These are phyloP conservation scores for Echinosphaeria canescens DNA, from an alignment of 2,329 filamentous ascomycete genomes.

Conservation along the genomic window DNA sequence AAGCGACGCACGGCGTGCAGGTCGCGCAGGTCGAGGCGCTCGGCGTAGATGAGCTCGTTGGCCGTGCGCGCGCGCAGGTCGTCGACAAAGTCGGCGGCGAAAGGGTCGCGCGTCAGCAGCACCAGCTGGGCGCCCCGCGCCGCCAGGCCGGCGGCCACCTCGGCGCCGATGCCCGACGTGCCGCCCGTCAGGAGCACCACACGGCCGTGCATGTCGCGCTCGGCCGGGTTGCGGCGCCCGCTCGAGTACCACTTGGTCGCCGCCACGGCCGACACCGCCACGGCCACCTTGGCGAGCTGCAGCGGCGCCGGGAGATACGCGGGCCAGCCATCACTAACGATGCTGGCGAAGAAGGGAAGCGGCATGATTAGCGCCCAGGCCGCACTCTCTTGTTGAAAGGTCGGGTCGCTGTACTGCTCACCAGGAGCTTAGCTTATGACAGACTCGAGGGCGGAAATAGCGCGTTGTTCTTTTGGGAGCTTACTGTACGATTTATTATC, in stretches of 20 bases:
- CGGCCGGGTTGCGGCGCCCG: slow-evolving; percentile 52
- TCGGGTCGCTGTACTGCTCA: neutral
- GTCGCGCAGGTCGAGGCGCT: slow-evolving; percentile 76
- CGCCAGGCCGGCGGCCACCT: slow-evolving; percentile 54
- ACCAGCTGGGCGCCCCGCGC: slow-evolving; percentile 72
- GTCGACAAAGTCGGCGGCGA: slow-evolving; percentile 81
- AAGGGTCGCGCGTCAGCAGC: slow-evolving; percentile 77
- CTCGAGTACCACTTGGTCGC: slow-evolving; percentile 53
- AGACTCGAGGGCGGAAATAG: no score
- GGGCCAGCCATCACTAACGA: slow-evolving; percentile 25
- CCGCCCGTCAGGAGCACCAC: slow-evolving; percentile 89
- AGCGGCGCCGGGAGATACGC: slow-evolving; percentile 20
- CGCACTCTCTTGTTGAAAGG: no score
- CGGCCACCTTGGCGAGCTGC: slow-evolving; percentile 16
- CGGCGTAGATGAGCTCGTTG: slow-evolving; percentile 84
- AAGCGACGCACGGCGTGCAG: slow-evolving; percentile 84
- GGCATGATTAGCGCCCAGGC: slow-evolving; percentile 23
- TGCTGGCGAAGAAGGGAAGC: slow-evolving; percentile 24
- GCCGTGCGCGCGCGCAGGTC: slow-evolving; percentile 57
- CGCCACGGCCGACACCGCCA: slow-evolving; percentile 15
- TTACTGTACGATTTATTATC: no score
- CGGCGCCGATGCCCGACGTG: slow-evolving; percentile 78
- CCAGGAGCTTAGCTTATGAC: no score
- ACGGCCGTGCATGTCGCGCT: slow-evolving; percentile 79
- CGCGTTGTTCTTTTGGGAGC: no score